Evolutionary conservation across 495 filamentous ascomycete species (phyloP).

Genomic region (Aspergillus egyptiacus): DNA sequence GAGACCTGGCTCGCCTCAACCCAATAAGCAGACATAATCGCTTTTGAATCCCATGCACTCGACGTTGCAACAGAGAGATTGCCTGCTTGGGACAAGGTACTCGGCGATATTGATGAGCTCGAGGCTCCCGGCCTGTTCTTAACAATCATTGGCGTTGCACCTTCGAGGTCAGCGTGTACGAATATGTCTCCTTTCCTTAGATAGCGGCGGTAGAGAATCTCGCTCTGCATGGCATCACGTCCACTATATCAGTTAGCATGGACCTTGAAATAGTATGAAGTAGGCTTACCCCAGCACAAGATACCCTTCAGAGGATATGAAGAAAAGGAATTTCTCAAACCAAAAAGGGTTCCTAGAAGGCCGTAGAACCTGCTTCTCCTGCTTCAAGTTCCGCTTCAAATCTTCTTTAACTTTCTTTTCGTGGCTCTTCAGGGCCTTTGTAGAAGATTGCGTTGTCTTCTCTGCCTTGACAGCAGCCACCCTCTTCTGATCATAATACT

Average conservation of each 20-base stretch:
- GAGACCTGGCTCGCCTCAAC: conserved; percentile 80
- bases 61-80: conserved; percentile 76
- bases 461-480: conserved; percentile 77
- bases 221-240: conserved; percentile 83
- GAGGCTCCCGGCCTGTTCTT: conserved; percentile 72
- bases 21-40: conserved; percentile 93
- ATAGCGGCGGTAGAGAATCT: conserved; percentile 79
- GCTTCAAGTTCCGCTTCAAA: conserved; percentile 78
- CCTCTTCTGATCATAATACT: conserved; percentile 88
- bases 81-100: conserved; percentile 86
- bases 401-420: conserved; percentile 82
- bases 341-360: conserved; percentile 77
- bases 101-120: conserved; percentile 82
- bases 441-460: conserved; percentile 75
- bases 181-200: conserved; percentile 86
- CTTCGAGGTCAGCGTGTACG: conserved; percentile 83
- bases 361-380: conserved; percentile 83
- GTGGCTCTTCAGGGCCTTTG: conserved; percentile 79
- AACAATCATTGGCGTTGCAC: conserved; percentile 74
- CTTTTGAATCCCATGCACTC: conserved; percentile 91
- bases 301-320: conserved; percentile 94
- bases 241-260: conserved; percentile 44
- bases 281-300: conserved; percentile 62
- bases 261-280: neutral
- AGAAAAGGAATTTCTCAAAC: conserved; percentile 96